Conservation (phyloP, 345 rosid species). For the Combretum micranthum region DNA sequence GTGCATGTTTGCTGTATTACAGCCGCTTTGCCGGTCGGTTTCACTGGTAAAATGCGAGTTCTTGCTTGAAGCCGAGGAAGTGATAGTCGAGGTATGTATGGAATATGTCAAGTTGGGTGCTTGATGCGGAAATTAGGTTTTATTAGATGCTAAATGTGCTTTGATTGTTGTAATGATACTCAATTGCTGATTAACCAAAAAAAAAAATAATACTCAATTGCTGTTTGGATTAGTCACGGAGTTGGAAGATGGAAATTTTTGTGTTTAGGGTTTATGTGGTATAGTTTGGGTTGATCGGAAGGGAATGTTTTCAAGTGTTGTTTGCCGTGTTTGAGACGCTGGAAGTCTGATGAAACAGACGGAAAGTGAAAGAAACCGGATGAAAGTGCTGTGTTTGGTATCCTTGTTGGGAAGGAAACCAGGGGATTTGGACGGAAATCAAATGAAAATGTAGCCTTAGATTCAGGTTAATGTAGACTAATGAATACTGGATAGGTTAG, state of each 20-base stretch:
- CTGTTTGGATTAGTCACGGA: not conserved
- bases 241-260: not conserved
- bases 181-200: too few relatives aligned
- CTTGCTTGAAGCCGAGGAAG: slow-evolving; percentile 67
- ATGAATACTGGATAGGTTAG: not conserved
- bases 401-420: too few relatives aligned
- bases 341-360: too few relatives aligned
- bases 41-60: slow-evolving; percentile 51
- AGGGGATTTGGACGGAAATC: too few relatives aligned
- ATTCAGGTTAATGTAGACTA: not conserved
- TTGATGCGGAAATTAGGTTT: not conserved
- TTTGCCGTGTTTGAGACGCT: too few relatives aligned
- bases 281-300: not conserved
- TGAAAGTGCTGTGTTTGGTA: too few relatives aligned
- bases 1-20: slow-evolving; percentile 13
- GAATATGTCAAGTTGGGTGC: too few relatives aligned
- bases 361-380: too few relatives aligned
- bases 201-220: too few relatives aligned
- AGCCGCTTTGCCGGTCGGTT: slow-evolving; percentile 43
- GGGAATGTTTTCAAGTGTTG: not conserved
- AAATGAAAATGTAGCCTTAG: too few relatives aligned
- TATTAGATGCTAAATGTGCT: not conserved
- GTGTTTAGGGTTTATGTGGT: not conserved
- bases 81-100: slow-evolving; percentile 57
- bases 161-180: too few relatives aligned